Percentiles rank a stretch among this genome's conserved stretches.
These are phyloP conservation scores for Lactarius quietus DNA, from an alignment of 768 basidiomycete genomes.

Conservation along the genomic window DNA sequence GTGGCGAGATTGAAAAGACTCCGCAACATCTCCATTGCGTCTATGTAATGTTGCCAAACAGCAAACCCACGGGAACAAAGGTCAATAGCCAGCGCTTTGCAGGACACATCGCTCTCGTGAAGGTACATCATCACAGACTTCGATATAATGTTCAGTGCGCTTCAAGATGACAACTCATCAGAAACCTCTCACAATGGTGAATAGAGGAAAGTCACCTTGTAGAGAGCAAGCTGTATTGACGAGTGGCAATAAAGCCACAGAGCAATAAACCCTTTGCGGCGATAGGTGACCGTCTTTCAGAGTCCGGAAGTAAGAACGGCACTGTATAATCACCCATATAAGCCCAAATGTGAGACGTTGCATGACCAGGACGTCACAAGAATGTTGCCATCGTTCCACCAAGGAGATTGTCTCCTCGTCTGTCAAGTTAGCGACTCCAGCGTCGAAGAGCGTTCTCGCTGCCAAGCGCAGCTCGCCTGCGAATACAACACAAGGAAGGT, in stretches of 20 bases:
- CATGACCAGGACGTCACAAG: constrained; percentile 42
- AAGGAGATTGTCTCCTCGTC: constrained; percentile 61
- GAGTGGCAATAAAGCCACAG: constrained; percentile 77
- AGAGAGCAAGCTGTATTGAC: constrained; percentile 73
- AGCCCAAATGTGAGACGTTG: constrained; percentile 19
- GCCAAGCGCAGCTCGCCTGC: constrained; percentile 74
- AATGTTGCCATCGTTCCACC: constrained; percentile 61
- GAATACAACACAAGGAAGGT: constrained; percentile 5
- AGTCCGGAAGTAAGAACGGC: constrained; percentile 57
- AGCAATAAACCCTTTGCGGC: constrained; percentile 74
- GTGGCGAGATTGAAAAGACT: constrained; percentile 81
- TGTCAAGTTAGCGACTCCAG: constrained; percentile 59
- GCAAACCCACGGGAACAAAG: constrained; percentile 88
- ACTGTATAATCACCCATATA: constrained; percentile 38
- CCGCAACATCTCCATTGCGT: constrained; percentile 84
- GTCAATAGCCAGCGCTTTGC: constrained; percentile 78
- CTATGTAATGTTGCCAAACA: constrained; percentile 92
- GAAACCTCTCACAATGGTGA: neutral
- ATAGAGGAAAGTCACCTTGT: constrained; percentile 47
- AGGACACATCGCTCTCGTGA: constrained; percentile 62
- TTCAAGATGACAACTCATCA: constrained; percentile 31
- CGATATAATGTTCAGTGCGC: constrained; percentile 78
- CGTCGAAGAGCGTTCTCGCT: constrained; percentile 73
- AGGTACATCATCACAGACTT: constrained; percentile 78
- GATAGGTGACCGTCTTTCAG: constrained; percentile 52